Evolutionary conservation across 202 grass and related monocot species (phyloP), one percentile per base, ranked within the genome.

Genomic region (Schoenoplectus triqueter): DNA sequence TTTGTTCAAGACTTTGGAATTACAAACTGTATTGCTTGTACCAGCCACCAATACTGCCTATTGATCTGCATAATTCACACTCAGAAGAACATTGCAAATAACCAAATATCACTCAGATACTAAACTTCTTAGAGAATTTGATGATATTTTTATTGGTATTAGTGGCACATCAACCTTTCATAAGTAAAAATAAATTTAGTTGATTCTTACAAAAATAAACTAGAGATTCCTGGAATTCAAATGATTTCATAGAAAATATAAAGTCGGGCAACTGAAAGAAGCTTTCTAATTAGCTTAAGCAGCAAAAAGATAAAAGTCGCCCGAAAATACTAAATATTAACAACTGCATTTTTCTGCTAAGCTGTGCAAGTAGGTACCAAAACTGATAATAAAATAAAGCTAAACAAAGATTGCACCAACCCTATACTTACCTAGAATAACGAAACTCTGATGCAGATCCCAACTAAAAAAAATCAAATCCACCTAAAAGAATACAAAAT

Each of bases 101-200:
- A 57, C 73, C 19, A 77, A 77, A 7, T 56, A 56, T 21, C 20
- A 57, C 9, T 31, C 20, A 57, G 20, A 9, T 18, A 44, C 31
- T 2, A 10, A 39, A 79, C 18, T 79, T 75, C 1, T 44, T 59
- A 55, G 31, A 45, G 75, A 73, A 67, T 18, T 20, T 60, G 6
- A 44, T 61, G 3, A 78, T 18, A 51, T 18, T 60, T 3, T 78
- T 60, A 39, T 44, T 78, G 56, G n/a, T 78, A 55, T 56, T 76
- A 56, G 2, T 76, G 18, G 21, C 18, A 56, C 2, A 51, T 76
- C 2, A 76, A 56, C 9, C 10, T 76, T 76, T 76, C 48, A 49
- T 63, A 81, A 80, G 63, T 22, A 62, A 62, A 39, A 10, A 82
- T 45, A 18, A 80, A 59, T 78, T 66, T 69, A 75, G 45, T 80